phyloP scores from a whole-genome alignment of 192 early-diverging fungal genomes.

The Oehlia diaphana region DNA sequence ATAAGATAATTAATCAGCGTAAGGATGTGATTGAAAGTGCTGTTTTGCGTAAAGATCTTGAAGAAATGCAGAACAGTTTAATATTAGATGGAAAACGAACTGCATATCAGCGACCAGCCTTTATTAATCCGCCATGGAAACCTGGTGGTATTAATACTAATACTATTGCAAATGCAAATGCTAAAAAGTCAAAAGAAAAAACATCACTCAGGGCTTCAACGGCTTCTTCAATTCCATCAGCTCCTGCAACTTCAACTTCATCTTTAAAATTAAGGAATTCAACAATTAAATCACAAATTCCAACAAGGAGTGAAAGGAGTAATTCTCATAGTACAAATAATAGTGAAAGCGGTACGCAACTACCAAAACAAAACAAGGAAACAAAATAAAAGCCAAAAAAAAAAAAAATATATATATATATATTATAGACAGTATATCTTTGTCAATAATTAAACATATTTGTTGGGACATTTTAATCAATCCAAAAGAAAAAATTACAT shows the following conservation, averaged over 20 bases:
- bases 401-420: too few relatives aligned
- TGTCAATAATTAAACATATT: too few relatives aligned
- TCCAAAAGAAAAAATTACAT: too few relatives aligned
- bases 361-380: too few relatives aligned
- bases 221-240: background rate
- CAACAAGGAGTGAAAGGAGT: background rate
- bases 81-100: background rate
- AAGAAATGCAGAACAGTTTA: conserved; percentile 25
- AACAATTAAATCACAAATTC: conserved; percentile 3
- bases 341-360: background rate
- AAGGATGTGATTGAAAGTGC: conserved; percentile 30
- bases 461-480: too few relatives aligned
- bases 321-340: background rate
- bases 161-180: too few relatives aligned
- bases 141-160: conserved; percentile 7
- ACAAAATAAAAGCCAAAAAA: too few relatives aligned
- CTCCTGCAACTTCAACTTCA: background rate
- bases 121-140: conserved; percentile 32
- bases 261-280: background rate
- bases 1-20: conserved; percentile 20
- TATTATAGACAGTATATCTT: too few relatives aligned
- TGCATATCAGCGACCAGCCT: conserved; percentile 16
- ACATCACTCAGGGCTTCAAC: background rate
- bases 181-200: background rate
- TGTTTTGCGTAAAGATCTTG: conserved; percentile 9